Evolutionary conservation across 495 filamentous ascomycete genomes (phyloP).

Genomic region (Monascus purpureus): DNA sequence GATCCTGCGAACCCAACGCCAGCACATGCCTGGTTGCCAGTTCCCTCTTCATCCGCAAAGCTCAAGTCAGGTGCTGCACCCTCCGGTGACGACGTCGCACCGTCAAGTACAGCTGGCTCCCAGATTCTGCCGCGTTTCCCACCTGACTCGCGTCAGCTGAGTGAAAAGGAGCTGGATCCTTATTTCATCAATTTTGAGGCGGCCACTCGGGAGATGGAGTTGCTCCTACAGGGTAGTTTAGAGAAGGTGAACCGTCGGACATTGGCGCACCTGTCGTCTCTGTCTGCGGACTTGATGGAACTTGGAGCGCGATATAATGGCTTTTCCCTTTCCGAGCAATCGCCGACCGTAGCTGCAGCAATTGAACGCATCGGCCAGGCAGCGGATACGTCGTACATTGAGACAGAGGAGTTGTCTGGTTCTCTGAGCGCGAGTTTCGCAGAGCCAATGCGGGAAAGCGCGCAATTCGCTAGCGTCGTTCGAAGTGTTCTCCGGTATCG

Average conservation of each 20-base stretch:
- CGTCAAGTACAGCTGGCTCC: conserved; percentile 42
- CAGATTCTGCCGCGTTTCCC: conserved; percentile 72
- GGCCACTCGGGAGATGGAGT: conserved; percentile 75
- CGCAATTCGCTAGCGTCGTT: conserved; percentile 92
- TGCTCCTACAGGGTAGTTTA: conserved; percentile 76
- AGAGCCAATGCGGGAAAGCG: conserved; percentile 92
- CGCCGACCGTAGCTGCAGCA: conserved; percentile 73
- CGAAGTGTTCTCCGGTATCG: conserved; percentile 75
- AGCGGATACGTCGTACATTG: conserved; percentile 89
- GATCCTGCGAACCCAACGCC: conserved; percentile 81
- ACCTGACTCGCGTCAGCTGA: conserved; percentile 56
- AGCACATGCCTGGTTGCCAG: conserved; percentile 78
- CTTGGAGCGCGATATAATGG: conserved; percentile 89
- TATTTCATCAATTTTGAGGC: conserved; percentile 89
- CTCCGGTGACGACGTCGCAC: conserved; percentile 22
- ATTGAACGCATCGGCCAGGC: conserved; percentile 93
- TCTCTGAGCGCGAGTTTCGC: conserved; percentile 80
- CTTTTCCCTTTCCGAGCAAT: conserved; percentile 89
- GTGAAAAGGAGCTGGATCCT: conserved; percentile 83
- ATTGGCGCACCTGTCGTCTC: conserved; percentile 61
- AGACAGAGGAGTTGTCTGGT: conserved; percentile 77
- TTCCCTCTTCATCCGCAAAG: conserved; percentile 74
- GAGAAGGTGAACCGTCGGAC: conserved; percentile 92
- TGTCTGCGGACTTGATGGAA: conserved; percentile 82
- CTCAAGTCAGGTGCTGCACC: conserved; percentile 40